Evolutionary conservation across 1,284 basidiomycete genomes (phyloP).

Genomic region (Inonotus hispidus): DNA sequence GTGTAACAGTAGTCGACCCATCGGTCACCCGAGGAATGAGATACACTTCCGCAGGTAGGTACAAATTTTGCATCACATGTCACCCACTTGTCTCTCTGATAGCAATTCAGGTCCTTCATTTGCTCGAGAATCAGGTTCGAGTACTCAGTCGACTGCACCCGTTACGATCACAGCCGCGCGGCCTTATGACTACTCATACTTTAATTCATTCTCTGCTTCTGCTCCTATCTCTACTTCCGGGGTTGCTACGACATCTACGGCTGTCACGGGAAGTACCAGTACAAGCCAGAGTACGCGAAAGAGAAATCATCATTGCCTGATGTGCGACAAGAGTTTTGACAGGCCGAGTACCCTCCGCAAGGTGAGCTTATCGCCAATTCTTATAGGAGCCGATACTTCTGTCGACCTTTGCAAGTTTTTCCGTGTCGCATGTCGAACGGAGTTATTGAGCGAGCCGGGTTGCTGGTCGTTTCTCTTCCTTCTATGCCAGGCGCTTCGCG

Average conservation of each 20-base stretch:
- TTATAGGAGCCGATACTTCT: neutral
- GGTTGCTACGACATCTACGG: neutral
- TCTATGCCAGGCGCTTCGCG: neutral
- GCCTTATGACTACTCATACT: neutral
- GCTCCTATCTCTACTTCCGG: neutral
- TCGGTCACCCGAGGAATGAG: neutral
- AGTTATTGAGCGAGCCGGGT: neutral
- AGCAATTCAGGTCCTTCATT: neutral
- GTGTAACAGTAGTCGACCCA: neutral
- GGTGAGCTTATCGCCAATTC: slow-evolving; percentile 10
- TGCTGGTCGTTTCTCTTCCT: neutral
- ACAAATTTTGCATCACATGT: neutral
- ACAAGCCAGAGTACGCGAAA: slow-evolving; percentile 23
- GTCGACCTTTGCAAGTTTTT: neutral
- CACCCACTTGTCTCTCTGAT: neutral
- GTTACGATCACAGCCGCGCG: neutral
- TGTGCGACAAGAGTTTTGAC: slow-evolving; percentile 81
- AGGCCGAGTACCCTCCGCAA: slow-evolving; percentile 31
- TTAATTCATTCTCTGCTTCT: neutral
- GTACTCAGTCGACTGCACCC: neutral
- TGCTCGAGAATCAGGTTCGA: neutral
- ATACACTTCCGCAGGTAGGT: neutral
- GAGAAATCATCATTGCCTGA: slow-evolving; percentile 68
- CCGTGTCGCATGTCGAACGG: neutral
- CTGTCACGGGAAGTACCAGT: neutral